Base-by-base conservation (phyloP, 768 basidiomycete genomes). In the Russula olivacea region DNA sequence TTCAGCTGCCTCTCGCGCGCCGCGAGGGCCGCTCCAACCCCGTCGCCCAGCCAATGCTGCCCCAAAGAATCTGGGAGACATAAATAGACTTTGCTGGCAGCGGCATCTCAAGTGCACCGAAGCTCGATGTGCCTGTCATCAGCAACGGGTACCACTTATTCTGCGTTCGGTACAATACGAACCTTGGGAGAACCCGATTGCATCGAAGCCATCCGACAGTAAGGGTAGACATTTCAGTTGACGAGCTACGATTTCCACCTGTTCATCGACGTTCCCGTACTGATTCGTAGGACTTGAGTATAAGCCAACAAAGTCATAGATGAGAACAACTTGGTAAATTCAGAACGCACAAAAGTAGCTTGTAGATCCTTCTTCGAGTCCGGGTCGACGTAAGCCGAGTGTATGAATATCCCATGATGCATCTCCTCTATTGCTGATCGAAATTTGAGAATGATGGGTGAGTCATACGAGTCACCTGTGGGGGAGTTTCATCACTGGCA, bases 11-110 rank as follows among this genome's bases (percentile, higher is more conserved):
- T 69, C 53, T 94, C 90, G 45, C 79, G 76, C 2, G 87, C 93
- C 2, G 89, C 95, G 36, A 95, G 76, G 3, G 91, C 88, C 7
- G 87, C 88, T 36, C 93, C 93, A 0, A 94, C 80, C 91, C 91
- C 45, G 89, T 84, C 19, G 88, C 84, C 87, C 88, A 97, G 0
- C 95, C 95, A 67, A 98, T 97, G 62, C 87, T 88, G 55, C 95
- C 94, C 87, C 90, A 97, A 6, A 97, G 75, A 55, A 96, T 84
- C 74, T 94, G 92, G 64, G 80, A 83, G 43, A 92, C 64, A 61
- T 87, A 83, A 5, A 84, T 73, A 0, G 85, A 76, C 50, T 83
- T 79, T n/a, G 83, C 78, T 0, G 95, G 95, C 12, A 96, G 75
- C 2, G 86, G 84, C 34, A 92, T 80, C 64, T 91, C 91, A 45